Base-by-base conservation (phyloP, 495 filamentous ascomycete species). In the Penicillium simplicissimum region DNA sequence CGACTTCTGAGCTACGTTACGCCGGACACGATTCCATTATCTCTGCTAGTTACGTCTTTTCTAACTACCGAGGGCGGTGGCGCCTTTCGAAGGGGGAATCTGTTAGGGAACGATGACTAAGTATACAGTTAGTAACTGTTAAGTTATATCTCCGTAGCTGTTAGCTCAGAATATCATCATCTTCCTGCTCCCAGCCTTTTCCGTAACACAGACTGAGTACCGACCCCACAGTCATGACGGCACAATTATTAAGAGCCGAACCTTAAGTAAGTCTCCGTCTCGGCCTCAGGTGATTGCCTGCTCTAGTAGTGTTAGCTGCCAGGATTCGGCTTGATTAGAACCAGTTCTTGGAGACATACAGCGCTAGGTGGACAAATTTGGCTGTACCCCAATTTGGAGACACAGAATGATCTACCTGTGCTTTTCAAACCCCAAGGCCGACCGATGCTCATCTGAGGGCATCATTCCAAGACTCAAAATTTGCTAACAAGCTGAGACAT, bases 181-280 rank as follows among this genome's bases (percentile, higher is more conserved):
- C n/a, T n/a, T n/a, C n/a, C n/a, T n/a, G n/a, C n/a, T n/a, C n/a
- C n/a, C n/a, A n/a, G n/a, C n/a, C n/a, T n/a, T n/a, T n/a, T n/a
- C n/a, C n/a, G n/a, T n/a, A n/a, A n/a, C n/a, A n/a, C n/a, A n/a
- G n/a, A n/a, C n/a, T n/a, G n/a, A n/a, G n/a, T n/a, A 38, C 37
- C 25, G 52, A 49, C 52, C 57, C 66, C 67, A 69, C 69, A 42
- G 36, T 40, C 47, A 57, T 67, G 60, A 60, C 64, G 59, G 47
- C 42, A 60, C 31, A 59, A 60, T 66, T 59, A 68, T 57, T 59
- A 62, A 64, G 34, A 19, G 2, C 17, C n/a, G n/a, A 9, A 42
- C n/a, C 17, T 25, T 2, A 47, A 43, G 52, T 5, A 25, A 52
- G 36, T 51, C 33, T 33, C 34, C 52, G 5, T 40, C 52, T 23